Evolutionary conservation across 805 yeast genomes (phyloP).

Genomic region (Candida koratica): DNA sequence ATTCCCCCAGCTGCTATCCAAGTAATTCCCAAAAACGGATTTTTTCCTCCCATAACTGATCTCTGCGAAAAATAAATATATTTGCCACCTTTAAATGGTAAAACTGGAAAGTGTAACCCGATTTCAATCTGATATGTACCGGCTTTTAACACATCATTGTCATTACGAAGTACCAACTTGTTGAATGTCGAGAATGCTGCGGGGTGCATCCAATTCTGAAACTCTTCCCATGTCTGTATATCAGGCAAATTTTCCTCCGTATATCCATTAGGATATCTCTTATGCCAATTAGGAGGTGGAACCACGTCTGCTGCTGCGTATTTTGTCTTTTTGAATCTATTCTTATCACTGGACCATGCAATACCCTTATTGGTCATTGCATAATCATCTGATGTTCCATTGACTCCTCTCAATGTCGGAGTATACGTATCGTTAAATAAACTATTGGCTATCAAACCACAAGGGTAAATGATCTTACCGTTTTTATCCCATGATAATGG

Average conservation of each 20-base stretch:
- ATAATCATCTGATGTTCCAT: constrained; percentile 32
- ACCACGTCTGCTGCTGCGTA: constrained; percentile 35
- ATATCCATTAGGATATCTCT: constrained; percentile 41
- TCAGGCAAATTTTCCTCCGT: constrained; percentile 42
- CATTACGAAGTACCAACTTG: constrained; percentile 58
- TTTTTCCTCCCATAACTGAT: constrained; percentile 73
- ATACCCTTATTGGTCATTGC: constrained; percentile 36
- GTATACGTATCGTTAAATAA: constrained; percentile 68
- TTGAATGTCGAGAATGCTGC: constrained; percentile 40
- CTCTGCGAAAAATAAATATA: constrained; percentile 64
- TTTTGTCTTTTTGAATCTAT: constrained; percentile 40
- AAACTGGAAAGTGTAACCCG: constrained; percentile 79
- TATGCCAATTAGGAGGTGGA: constrained; percentile 47
- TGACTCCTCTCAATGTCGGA: constrained; percentile 31
- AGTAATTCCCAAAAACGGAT: constrained; percentile 63
- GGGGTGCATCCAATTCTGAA: constrained; percentile 47
- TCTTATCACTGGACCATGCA: constrained; percentile 38
- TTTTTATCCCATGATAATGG: constrained; percentile 34
- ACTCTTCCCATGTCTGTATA: constrained; percentile 40
- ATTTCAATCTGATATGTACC: constrained; percentile 64
- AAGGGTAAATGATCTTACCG: constrained; percentile 65
- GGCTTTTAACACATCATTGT: constrained; percentile 45
- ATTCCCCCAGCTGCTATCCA: constrained; percentile 77
- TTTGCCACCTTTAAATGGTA: constrained; percentile 63
- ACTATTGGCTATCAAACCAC: constrained; percentile 81